Evolutionary conservation across 179 eudicot genomes (phyloP).

Genomic region (Camellia oleifera): DNA sequence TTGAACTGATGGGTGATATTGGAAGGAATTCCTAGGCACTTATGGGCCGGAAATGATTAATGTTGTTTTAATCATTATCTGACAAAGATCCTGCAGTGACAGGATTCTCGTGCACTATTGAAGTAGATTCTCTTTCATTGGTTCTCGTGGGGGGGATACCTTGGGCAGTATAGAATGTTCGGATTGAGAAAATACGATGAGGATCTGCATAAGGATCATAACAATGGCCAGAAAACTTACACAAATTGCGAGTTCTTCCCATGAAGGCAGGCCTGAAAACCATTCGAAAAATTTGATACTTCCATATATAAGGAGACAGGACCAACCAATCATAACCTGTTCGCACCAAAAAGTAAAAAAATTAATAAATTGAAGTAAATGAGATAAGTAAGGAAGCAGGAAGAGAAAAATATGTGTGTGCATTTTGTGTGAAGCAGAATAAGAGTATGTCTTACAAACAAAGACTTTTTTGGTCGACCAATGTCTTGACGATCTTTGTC

Average conservation of each 20-base stretch:
- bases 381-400: background rate
- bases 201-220: conserved; percentile 57
- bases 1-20: background rate
- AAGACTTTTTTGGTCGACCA: conserved; percentile 60
- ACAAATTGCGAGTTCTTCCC: conserved; percentile 40
- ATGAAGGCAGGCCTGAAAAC: conserved; percentile 44
- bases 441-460: conserved; percentile 40
- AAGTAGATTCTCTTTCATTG: conserved; percentile 45
- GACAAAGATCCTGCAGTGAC: background rate
- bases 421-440: background rate
- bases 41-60: background rate
- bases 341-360: background rate
- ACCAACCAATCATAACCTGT: conserved; percentile 65
- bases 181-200: conserved; percentile 54
- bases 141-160: conserved; percentile 26
- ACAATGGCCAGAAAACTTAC: conserved; percentile 37
- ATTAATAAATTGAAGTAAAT: background rate
- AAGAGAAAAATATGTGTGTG: background rate
- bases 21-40: no score
- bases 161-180: conserved; percentile 43
- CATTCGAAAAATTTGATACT: conserved; percentile 35
- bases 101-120: conserved; percentile 21
- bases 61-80: background rate
- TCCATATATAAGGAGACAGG: conserved; percentile 37
- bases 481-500: conserved; percentile 41